Percentiles rank a stretch among this genome's conserved stretches.
Conservation (phyloP, 768 basidiomycete genomes). For the Lactarius psammicola region DNA sequence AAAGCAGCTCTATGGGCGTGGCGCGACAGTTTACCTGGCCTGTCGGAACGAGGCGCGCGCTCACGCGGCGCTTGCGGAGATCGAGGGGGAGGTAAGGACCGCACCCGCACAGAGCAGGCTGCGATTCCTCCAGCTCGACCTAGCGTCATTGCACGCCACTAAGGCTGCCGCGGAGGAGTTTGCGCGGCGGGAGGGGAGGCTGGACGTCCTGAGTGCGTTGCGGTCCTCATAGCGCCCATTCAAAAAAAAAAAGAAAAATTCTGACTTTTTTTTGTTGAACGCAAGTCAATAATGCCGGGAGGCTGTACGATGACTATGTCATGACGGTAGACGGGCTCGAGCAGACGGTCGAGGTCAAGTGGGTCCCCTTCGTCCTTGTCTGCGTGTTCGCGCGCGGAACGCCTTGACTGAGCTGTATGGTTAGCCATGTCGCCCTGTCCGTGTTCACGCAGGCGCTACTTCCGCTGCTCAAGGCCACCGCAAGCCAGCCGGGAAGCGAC, state of each 20-base stretch:
- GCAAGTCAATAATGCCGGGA: conserved; percentile 12
- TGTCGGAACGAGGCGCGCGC: background rate
- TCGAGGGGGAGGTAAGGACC: too few relatives aligned
- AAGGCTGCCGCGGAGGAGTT: conserved; percentile 10
- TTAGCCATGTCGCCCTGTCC: conserved; percentile 5
- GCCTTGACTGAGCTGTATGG: background rate
- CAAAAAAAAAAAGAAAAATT: too few relatives aligned
- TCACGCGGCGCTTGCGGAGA: background rate
- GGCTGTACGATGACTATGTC: conserved; percentile 1
- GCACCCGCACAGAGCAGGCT: too few relatives aligned
- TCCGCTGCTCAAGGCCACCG: background rate
- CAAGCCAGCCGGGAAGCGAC: conserved; percentile 9
- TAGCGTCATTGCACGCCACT: too few relatives aligned
- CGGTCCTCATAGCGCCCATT: background rate
- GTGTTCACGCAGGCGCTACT: conserved; percentile 7
- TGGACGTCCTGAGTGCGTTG: conserved; percentile 5
- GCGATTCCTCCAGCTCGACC: too few relatives aligned
- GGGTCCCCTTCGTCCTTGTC: background rate
- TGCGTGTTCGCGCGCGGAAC: background rate
- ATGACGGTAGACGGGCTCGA: conserved; percentile 1
- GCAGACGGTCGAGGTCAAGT: conserved; percentile 4
- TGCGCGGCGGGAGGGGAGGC: background rate
- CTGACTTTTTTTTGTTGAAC: background rate
- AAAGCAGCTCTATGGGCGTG: background rate
- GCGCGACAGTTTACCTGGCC: conserved; percentile 11